Evolutionary conservation across 192 early-diverging fungal genomes (phyloP), one percentile per base, ranked within the genome.

Genomic region (Coemansia sp.): DNA sequence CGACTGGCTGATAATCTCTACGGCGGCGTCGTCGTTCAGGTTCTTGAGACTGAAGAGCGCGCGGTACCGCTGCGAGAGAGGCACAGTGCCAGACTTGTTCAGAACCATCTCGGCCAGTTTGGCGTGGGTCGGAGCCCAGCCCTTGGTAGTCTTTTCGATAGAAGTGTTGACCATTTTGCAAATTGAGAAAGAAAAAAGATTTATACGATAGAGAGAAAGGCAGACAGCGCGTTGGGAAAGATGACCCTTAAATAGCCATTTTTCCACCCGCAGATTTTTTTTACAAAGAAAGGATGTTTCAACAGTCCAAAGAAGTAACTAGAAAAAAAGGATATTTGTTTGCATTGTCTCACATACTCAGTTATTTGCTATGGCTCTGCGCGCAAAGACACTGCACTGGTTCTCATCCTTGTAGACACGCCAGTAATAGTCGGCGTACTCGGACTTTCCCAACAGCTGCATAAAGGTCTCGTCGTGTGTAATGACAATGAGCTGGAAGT

Each of bases 401-500:
- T 67, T 68, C 56, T 80, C 82, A 60, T 96, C 86, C 77, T 96
- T 96, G 60, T 79, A 82, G n/a, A 98, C 86, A 10, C 92, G 77
- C 70, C 85, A 98, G 74, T 95, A 98, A 39, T 87, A 85, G 53
- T 96, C 94, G 1, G 89, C 87, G 54, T 88, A 88, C 53, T 93
- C 91, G 10, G 85, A 80, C 56, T 84, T 71, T 24, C 91, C 93
- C 21, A 99, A 60, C 61, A 86, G 72, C 42, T 89, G 87, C 70
- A 97, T 84, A 78, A 99, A 99, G 24, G 90, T 87, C 67, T 98
- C 95, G 74, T 99, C 95, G 64, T 99, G 97, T 12, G 97, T 98
- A 64, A 99, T 98, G 32, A 99, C 83, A 40, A 99, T 87, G 27
- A 99, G 79, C 79, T 99, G 97, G 66, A 99, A 99, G 75, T 97